Evolutionary conservation across 2,329 filamentous ascomycete genomes (phyloP).

Genomic region (Leptosphaerulina australis): DNA sequence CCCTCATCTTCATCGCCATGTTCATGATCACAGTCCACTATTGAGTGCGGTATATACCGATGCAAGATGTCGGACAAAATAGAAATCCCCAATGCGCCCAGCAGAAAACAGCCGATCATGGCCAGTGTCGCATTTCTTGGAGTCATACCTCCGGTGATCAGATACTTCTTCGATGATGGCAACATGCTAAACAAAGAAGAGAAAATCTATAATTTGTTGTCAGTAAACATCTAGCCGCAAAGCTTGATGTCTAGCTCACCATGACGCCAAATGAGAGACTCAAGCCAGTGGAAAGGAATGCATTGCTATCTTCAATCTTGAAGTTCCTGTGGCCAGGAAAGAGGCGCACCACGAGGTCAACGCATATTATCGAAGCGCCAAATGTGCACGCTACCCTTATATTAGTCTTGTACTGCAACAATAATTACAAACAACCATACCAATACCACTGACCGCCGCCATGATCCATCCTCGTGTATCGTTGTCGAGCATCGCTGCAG

Average conservation of each 20-base stretch:
- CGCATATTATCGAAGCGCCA: conserved; percentile 78
- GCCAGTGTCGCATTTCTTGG: conserved; percentile 70
- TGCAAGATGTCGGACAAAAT: conserved; percentile 74
- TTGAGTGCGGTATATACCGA: conserved; percentile 75
- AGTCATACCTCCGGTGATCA: conserved; percentile 70
- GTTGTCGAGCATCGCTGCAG: conserved; percentile 42
- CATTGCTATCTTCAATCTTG: conserved; percentile 85
- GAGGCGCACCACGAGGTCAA: conserved; percentile 76
- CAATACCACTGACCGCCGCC: conserved; percentile 79
- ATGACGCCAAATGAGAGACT: conserved; percentile 96
- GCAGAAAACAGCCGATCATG: conserved; percentile 72
- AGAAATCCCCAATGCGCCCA: conserved; percentile 77
- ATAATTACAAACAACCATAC: conserved; percentile 49
- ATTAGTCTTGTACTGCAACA: conserved; percentile 19
- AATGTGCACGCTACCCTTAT: conserved; percentile 44
- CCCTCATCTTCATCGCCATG: conserved; percentile 63
- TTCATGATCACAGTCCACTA: conserved; percentile 79
- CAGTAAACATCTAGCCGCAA: conserved; percentile 4
- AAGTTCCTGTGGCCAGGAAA: conserved; percentile 79
- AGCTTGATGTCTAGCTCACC: conserved; percentile 60
- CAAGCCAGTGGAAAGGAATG: conserved; percentile 84
- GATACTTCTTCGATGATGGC: conserved; percentile 80
- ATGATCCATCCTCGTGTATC: conserved; percentile 95
- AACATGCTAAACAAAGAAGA: conserved; percentile 93
- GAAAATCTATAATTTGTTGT: conserved; percentile 68